Evolutionary conservation across 2,329 filamentous ascomycete species (phyloP).

Genomic region (Nemania bipapillata): DNA sequence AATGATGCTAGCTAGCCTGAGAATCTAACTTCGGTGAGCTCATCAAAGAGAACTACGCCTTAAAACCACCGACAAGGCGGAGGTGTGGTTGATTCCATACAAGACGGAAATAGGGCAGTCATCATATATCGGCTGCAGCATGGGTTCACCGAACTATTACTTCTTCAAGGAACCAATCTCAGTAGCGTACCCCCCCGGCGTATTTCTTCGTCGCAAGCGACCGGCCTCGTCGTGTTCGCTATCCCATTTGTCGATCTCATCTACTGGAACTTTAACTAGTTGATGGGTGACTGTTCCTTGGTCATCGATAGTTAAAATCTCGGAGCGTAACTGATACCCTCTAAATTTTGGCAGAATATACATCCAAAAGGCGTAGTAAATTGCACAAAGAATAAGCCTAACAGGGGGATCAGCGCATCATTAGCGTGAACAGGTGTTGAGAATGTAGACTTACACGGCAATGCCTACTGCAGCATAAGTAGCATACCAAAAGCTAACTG

Average conservation of each 20-base stretch:
- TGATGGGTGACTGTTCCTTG: conserved; percentile 58
- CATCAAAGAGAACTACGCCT: too few relatives aligned
- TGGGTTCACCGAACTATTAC: not conserved
- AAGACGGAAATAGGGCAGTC: not conserved
- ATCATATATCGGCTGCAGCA: not conserved
- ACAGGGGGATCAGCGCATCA: not conserved
- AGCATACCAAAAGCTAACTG: conserved; percentile 79
- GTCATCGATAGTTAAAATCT: conserved; percentile 63
- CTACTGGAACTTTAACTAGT: conserved; percentile 64
- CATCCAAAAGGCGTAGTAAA: conserved; percentile 70
- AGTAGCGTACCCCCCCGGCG: not conserved
- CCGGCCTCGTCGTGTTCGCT: conserved; percentile 64
- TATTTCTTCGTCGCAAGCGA: conserved; percentile 39
- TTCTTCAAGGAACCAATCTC: conserved; percentile 23
- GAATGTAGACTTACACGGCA: conserved; percentile 65
- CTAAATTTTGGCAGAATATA: conserved; percentile 63
- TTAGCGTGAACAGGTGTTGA: not conserved
- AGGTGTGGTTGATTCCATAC: not conserved
- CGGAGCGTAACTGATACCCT: conserved; percentile 66
- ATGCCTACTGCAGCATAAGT: conserved; percentile 75
- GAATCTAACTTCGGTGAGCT: too few relatives aligned
- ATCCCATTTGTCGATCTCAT: conserved; percentile 67
- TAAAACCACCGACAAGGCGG: too few relatives aligned
- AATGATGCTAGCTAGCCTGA: too few relatives aligned
- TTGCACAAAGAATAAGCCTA: conserved; percentile 62